Evolutionary conservation across 345 rosid genomes (phyloP).

Genomic region (Microthlaspi erraticum): DNA sequence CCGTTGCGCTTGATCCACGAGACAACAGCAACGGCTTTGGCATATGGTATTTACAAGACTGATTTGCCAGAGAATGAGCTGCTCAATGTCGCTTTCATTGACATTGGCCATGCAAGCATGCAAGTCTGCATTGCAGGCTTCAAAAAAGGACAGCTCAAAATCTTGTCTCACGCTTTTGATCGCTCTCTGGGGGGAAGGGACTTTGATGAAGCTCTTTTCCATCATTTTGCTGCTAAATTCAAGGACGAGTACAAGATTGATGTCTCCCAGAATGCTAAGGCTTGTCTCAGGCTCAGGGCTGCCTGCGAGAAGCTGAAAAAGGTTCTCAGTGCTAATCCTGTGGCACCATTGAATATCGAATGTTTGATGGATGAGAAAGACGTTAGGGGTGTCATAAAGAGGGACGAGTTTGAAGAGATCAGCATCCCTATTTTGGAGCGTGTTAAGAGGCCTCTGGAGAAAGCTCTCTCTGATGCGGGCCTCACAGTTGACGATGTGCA

Average conservation of each 20-base stretch:
- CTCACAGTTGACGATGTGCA: slow-evolving; percentile 78
- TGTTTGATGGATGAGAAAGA: slow-evolving; percentile 99
- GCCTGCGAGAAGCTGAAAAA: slow-evolving; percentile 94
- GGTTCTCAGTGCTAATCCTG: slow-evolving; percentile 93
- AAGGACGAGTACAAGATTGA: slow-evolving; percentile 91
- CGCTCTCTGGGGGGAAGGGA: slow-evolving; percentile 94
- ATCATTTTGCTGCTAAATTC: slow-evolving; percentile 76
- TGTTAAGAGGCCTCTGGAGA: slow-evolving; percentile 84
- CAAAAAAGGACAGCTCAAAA: slow-evolving; percentile 81
- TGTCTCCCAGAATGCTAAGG: slow-evolving; percentile 85
- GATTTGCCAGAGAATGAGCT: slow-evolving; percentile 91
- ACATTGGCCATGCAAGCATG: slow-evolving; percentile 91
- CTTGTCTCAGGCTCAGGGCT: slow-evolving; percentile 80
- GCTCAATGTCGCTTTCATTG: slow-evolving; percentile 88
- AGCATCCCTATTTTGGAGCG: slow-evolving; percentile 84
- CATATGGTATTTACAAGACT: slow-evolving; percentile 96
- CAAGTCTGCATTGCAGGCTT: slow-evolving; percentile 96
- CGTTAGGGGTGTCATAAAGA: slow-evolving; percentile 81
- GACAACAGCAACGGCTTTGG: slow-evolving; percentile 94
- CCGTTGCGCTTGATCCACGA: slow-evolving; percentile 89
- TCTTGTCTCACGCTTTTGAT: slow-evolving; percentile 81
- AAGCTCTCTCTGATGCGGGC: slow-evolving; percentile 86
- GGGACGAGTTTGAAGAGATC: slow-evolving; percentile 89
- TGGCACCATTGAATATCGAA: slow-evolving; percentile 86
- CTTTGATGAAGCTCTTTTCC: slow-evolving; percentile 89